phyloP scores from a whole-genome alignment of 2,329 filamentous ascomycete genomes.

The Sporothrix dimorphospora region DNA sequence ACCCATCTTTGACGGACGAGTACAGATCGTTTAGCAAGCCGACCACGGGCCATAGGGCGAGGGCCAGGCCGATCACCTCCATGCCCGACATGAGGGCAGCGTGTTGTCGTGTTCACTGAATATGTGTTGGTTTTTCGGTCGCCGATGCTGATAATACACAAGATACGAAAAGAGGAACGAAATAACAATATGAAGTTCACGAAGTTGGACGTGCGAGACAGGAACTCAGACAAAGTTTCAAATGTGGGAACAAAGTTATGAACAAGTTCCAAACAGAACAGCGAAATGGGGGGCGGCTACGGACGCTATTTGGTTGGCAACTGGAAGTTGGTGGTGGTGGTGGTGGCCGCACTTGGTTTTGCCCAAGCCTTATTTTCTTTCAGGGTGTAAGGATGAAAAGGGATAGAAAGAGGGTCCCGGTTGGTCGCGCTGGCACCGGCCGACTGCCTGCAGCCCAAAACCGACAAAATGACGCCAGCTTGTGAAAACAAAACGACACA shows the following conservation, averaged over 20 bases:
- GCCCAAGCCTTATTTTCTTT: constrained; percentile 18
- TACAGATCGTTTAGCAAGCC: constrained; percentile 28
- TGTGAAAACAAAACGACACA: constrained; percentile 18
- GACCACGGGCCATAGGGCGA: constrained; percentile 33
- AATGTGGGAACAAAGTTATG: neutral
- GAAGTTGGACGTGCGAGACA: neutral
- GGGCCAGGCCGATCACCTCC: constrained; percentile 30
- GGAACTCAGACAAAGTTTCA: neutral
- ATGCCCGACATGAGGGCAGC: constrained; percentile 30
- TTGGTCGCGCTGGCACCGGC: neutral
- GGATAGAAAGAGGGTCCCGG: no score
- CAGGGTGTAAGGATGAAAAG: neutral
- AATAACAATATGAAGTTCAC: neutral
- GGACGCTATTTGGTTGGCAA: constrained; percentile 5
- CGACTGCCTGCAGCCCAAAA: neutral
- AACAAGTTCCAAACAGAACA: neutral
- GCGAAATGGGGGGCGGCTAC: neutral
- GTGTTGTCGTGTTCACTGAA: neutral
- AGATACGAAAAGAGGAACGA: neutral
- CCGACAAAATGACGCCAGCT: constrained; percentile 1
- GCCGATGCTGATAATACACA: neutral
- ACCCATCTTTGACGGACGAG: constrained; percentile 26
- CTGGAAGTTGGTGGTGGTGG: neutral
- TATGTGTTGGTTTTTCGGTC: neutral
- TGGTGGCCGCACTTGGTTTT: neutral